Evolutionary conservation across 345 rosid genomes (phyloP).

Genomic region (Salix dunnii): DNA sequence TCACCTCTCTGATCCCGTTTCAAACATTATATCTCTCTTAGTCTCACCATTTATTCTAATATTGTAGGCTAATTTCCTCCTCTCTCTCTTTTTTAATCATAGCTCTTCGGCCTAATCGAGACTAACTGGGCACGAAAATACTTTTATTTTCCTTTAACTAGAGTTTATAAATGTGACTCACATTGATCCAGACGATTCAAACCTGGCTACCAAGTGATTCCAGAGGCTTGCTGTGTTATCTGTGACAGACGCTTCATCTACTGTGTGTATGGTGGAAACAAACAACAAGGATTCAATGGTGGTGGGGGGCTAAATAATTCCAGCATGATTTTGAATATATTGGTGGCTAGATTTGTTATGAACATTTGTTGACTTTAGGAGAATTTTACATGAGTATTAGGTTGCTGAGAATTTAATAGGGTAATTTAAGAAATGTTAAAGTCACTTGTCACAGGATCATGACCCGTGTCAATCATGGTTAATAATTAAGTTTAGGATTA

Average conservation of each 20-base stretch:
- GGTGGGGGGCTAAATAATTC: neutral
- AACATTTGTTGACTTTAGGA: neutral
- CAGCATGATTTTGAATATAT: neutral
- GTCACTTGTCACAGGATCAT: neutral
- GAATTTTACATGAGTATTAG: neutral
- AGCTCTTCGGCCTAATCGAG: neutral
- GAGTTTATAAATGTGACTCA: neutral
- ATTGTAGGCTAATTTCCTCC: neutral
- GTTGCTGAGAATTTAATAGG: neutral
- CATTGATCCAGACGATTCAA: neutral
- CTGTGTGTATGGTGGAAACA: neutral
- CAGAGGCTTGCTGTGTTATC: neutral
- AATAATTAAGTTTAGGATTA: neutral
- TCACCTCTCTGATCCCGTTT: neutral
- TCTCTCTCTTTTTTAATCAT: neutral
- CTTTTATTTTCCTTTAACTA: neutral
- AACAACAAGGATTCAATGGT: neutral
- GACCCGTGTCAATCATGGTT: neutral
- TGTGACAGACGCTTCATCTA: neutral
- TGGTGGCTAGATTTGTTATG: neutral
- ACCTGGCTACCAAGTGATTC: neutral
- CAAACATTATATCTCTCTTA: neutral
- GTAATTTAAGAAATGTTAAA: neutral
- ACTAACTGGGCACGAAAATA: neutral
- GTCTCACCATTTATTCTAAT: neutral